phyloP scores from a whole-genome alignment of 2,329 filamentous ascomycete species.

The Sordariomycetes sp. region DNA sequence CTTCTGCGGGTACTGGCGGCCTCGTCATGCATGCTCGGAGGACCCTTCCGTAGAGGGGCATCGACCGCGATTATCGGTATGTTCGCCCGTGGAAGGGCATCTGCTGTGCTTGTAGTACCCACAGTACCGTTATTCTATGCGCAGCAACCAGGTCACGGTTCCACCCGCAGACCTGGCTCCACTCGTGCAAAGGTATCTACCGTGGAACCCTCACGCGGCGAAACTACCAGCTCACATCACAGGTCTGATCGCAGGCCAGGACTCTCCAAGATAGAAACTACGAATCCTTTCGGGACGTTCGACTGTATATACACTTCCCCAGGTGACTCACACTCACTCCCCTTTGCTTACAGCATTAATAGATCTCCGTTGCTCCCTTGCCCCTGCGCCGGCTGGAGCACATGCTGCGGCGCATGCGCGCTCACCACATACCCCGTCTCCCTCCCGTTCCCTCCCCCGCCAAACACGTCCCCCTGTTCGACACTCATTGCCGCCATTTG shows the following conservation, averaged over 20 bases:
- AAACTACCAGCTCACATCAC: no score
- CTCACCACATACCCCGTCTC: conserved; percentile 59
- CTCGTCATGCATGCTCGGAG: neutral
- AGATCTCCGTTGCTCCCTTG: conserved; percentile 57
- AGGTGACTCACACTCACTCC: neutral
- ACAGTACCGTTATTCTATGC: no score
- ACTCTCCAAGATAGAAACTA: neutral
- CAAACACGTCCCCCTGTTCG: conserved; percentile 51
- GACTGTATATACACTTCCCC: neutral
- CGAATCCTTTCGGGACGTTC: neutral
- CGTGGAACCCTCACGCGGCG: no score
- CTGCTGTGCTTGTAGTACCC: no score
- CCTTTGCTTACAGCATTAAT: conserved; percentile 41
- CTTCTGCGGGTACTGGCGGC: neutral
- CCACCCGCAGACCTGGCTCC: no score
- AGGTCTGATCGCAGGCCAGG: no score
- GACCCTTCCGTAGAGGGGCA: no score
- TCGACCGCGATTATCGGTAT: no score
- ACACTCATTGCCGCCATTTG: conserved; percentile 63
- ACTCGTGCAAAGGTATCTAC: no score
- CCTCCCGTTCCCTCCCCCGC: conserved; percentile 37
- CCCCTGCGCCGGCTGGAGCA: conserved; percentile 56
- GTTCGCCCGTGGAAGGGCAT: no score
- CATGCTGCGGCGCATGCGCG: conserved; percentile 65
- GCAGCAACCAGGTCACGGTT: no score